These are phyloP conservation scores for Helminthosporium solani DNA, from an alignment of 2,329 filamentous ascomycete genomes.

Conservation along the genomic window DNA sequence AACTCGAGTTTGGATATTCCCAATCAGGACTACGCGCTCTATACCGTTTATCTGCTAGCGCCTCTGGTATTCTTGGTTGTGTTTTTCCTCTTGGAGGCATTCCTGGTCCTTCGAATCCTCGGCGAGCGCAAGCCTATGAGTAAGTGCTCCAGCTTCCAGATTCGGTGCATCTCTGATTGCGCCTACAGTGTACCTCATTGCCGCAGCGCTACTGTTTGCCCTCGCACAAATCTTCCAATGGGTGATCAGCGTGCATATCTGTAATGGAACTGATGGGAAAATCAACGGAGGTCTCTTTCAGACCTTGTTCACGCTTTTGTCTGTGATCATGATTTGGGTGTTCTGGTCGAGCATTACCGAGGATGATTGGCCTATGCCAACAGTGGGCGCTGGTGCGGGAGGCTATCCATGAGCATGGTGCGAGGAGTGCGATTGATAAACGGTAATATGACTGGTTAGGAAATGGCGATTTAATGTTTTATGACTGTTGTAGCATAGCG, in stretches of 20 bases:
- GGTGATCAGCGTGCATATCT: conserved; percentile 87
- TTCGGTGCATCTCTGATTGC: conserved; percentile 6
- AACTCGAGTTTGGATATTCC: conserved; percentile 51
- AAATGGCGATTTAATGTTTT: conserved; percentile 35
- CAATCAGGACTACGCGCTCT: conserved; percentile 77
- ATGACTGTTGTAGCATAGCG: conserved; percentile 43
- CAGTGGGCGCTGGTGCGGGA: conserved; percentile 37
- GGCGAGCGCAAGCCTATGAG: conserved; percentile 89
- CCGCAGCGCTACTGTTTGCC: conserved; percentile 78
- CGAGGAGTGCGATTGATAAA: conserved; percentile 13
- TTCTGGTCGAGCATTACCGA: conserved; percentile 99
- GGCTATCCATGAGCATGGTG: conserved; percentile 38
- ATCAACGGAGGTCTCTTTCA: conserved; percentile 94
- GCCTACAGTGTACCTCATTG: conserved; percentile 67
- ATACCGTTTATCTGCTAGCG: conserved; percentile 88
- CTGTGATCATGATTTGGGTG: conserved; percentile 81
- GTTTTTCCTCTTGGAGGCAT: conserved; percentile 79
- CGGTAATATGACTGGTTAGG: conserved; percentile 14
- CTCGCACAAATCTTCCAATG: conserved; percentile 97
- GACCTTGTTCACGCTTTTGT: conserved; percentile 84
- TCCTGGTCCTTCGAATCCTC: conserved; percentile 81
- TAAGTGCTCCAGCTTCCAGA: conserved; percentile 45
- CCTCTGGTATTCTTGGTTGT: conserved; percentile 86
- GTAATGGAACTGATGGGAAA: conserved; percentile 75
- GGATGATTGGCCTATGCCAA: conserved; percentile 83